These are phyloP conservation scores for Inonotus obliquus DNA, from an alignment of 1,284 basidiomycete species.

Conservation along the genomic window DNA sequence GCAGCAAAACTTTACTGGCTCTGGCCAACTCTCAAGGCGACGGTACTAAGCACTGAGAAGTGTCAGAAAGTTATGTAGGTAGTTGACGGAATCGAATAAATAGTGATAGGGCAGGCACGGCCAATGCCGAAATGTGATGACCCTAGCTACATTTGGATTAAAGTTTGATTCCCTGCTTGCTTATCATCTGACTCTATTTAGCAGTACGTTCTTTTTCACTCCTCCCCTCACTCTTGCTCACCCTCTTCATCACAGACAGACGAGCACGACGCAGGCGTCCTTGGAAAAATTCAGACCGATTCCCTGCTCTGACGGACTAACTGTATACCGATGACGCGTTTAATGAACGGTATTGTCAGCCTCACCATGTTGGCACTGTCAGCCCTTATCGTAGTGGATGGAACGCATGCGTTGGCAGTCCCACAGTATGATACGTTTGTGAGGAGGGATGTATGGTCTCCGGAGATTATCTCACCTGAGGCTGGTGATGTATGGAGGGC, in stretches of 20 bases:
- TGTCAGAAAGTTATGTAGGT: too few species aligned
- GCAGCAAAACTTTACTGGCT: too few species aligned
- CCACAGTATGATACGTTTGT: neutral
- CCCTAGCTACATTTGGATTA: neutral
- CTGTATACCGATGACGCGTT: slow-evolving; percentile 5
- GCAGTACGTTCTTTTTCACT: neutral
- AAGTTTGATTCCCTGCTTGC: slow-evolving; percentile 1
- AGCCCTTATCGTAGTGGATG: slow-evolving; percentile 13
- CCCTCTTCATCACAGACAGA: neutral
- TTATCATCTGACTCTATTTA: neutral
- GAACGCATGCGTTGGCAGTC: slow-evolving; percentile 3
- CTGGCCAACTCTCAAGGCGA: too few species aligned
- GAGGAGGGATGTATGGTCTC: slow-evolving; percentile 45
- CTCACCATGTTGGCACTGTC: slow-evolving; percentile 10
- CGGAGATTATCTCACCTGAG: slow-evolving; percentile 37
- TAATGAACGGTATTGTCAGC: neutral
- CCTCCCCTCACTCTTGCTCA: neutral
- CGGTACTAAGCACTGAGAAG: too few species aligned
- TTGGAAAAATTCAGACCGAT: neutral
- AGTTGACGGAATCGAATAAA: too few species aligned
- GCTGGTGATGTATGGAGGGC: slow-evolving; percentile 36
- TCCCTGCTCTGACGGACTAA: neutral
- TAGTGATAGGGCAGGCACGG: too few species aligned
- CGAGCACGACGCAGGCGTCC: slow-evolving; percentile 2
- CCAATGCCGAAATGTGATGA: too few species aligned